These are phyloP conservation scores for Hyaloscypha hepaticicola DNA, from an alignment of 495 filamentous ascomycete genomes.

Conservation along the genomic window DNA sequence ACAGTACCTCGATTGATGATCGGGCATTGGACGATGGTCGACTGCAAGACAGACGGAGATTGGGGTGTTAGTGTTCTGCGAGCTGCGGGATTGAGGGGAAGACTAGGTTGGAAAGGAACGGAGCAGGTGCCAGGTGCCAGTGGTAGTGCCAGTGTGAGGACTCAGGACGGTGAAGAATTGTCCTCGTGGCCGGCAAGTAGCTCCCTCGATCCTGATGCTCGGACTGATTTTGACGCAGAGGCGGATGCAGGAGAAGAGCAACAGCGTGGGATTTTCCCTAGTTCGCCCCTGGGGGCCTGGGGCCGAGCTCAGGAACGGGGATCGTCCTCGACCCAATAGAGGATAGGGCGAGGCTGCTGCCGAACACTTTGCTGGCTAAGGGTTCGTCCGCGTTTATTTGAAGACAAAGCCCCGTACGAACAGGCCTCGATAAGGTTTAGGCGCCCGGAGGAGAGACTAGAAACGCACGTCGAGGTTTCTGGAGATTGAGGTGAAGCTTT, in stretches of 20 bases:
- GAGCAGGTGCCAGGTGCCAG: neutral
- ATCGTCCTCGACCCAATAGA: neutral
- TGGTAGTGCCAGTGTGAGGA: neutral
- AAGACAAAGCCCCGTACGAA: slow-evolving; percentile 7
- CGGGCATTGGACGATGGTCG: slow-evolving; percentile 13
- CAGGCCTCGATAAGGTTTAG: neutral
- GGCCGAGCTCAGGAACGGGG: neutral
- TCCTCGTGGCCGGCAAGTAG: neutral
- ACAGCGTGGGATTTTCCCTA: slow-evolving; percentile 1
- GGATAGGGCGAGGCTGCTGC: slow-evolving; percentile 17
- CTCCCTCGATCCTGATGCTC: neutral
- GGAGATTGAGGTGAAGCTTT: neutral
- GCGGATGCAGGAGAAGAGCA: neutral
- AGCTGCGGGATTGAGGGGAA: slow-evolving; percentile 10
- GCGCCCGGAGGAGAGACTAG: neutral
- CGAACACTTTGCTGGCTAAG: neutral
- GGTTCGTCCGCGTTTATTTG: slow-evolving; percentile 1
- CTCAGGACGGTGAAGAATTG: neutral
- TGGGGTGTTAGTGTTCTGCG: neutral
- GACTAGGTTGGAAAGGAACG: neutral
- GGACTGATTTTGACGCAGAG: neutral
- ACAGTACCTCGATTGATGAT: slow-evolving; percentile 16
- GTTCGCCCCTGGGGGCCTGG: neutral
- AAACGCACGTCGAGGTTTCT: neutral
- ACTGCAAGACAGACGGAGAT: neutral